These are phyloP conservation scores for Boletus vinaceobasis DNA, from an alignment of 768 basidiomycete genomes.

Conservation along the genomic window DNA sequence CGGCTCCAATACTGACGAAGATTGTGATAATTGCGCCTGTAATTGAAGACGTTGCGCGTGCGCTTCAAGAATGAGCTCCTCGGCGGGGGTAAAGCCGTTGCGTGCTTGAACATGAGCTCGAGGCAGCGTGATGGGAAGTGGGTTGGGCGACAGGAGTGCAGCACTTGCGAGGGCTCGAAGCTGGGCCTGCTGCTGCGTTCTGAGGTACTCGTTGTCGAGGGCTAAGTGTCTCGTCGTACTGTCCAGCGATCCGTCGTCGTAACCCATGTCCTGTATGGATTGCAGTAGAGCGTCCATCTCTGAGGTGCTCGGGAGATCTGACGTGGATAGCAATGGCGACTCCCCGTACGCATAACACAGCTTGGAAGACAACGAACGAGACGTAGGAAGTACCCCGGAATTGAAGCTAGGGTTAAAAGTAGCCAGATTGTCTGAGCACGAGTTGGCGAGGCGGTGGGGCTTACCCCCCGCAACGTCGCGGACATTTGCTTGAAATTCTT, in stretches of 20 bases:
- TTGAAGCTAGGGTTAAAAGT: background rate
- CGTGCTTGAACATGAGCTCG: conserved; percentile 36
- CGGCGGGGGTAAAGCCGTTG: conserved; percentile 64
- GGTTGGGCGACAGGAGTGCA: conserved; percentile 8
- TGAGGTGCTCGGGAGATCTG: conserved; percentile 30
- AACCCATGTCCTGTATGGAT: conserved; percentile 29
- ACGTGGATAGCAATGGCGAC: conserved; percentile 14
- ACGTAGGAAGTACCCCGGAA: conserved; percentile 10
- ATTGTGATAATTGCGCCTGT: conserved; percentile 8
- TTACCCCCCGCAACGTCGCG: conserved; percentile 6
- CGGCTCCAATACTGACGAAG: conserved; percentile 10
- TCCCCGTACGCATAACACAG: conserved; percentile 16
- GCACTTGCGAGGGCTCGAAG: conserved; percentile 24
- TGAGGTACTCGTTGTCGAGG: conserved; percentile 16
- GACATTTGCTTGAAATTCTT: conserved; percentile 39
- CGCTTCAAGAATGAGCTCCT: conserved; percentile 63
- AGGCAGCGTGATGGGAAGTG: conserved; percentile 6
- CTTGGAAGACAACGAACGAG: conserved; percentile 21
- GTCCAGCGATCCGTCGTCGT: conserved; percentile 14
- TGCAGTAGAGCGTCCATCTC: conserved; percentile 40
- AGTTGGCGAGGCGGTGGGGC: conserved; percentile 6
- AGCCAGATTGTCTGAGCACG: conserved; percentile 1
- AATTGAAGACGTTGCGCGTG: conserved; percentile 35
- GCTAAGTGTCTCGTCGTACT: conserved; percentile 9
- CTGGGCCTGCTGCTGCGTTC: conserved; percentile 20